phyloP scores from a whole-genome alignment of 768 basidiomycete species.

The Psilocybe sp. region DNA sequence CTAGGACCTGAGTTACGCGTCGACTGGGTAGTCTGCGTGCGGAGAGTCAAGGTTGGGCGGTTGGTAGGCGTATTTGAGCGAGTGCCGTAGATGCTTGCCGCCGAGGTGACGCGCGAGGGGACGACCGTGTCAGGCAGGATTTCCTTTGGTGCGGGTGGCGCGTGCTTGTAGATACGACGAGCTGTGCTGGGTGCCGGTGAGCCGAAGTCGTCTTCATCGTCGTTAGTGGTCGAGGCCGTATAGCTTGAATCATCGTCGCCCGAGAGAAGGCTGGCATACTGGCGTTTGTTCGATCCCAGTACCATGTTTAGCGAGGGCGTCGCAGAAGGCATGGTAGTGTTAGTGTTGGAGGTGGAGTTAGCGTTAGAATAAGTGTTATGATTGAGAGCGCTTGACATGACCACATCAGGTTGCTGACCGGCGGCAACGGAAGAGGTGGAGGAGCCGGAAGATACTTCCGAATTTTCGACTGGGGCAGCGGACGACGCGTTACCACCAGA shows the following conservation, averaged over 20 bases:
- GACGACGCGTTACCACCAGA: slow-evolving; percentile 1
- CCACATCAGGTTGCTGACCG: slow-evolving; percentile 30
- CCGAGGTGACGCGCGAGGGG: slow-evolving; percentile 54
- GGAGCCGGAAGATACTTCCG: slow-evolving; percentile 5
- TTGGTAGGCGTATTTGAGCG: slow-evolving; percentile 38
- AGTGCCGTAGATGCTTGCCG: slow-evolving; percentile 38
- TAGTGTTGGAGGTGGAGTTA: slow-evolving; percentile 1
- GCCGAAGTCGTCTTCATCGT: slow-evolving; percentile 30
- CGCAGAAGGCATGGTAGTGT: slow-evolving; percentile 1
- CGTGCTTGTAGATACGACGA: slow-evolving; percentile 23
- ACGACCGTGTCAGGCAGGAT: slow-evolving; percentile 50
- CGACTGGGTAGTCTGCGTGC: slow-evolving; percentile 44
- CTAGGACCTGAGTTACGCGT: slow-evolving; percentile 59
- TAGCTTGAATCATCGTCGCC: slow-evolving; percentile 30
- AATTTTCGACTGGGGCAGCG: slow-evolving; percentile 9
- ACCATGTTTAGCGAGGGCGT: slow-evolving; percentile 7
- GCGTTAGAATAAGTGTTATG: slow-evolving; percentile 5
- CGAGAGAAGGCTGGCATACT: neutral
- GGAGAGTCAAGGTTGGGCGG: slow-evolving; percentile 61
- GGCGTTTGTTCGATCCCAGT: slow-evolving; percentile 2
- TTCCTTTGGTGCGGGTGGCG: slow-evolving; percentile 41
- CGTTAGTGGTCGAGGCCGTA: slow-evolving; percentile 27
- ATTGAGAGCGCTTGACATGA: slow-evolving; percentile 20
- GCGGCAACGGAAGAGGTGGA: slow-evolving; percentile 13
- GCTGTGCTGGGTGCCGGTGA: slow-evolving; percentile 29